Conservation (phyloP, 495 filamentous ascomycete genomes). For the Podospora pseudocomata region DNA sequence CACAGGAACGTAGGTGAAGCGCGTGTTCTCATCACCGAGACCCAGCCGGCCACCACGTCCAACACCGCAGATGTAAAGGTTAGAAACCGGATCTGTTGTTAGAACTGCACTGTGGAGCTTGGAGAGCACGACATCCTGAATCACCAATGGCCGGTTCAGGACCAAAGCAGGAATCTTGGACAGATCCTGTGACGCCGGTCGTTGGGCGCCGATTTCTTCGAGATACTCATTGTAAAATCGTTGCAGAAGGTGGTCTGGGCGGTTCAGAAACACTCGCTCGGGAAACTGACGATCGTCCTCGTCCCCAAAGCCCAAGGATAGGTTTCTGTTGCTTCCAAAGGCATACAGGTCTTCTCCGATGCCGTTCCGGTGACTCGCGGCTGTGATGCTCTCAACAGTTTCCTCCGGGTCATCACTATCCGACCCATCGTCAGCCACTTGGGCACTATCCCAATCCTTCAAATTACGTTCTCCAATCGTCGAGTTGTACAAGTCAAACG, state of each 20-base stretch:
- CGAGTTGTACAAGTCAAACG: slow-evolving; percentile 84
- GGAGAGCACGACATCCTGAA: slow-evolving; percentile 76
- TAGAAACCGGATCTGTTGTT: slow-evolving; percentile 84
- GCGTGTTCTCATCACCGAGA: slow-evolving; percentile 81
- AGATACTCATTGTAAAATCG: slow-evolving; percentile 63
- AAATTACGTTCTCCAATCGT: slow-evolving; percentile 65
- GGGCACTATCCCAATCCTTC: slow-evolving; percentile 27
- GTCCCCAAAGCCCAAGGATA: slow-evolving; percentile 86
- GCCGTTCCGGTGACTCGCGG: not conserved
- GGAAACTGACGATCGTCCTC: slow-evolving; percentile 92
- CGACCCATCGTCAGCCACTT: slow-evolving; percentile 36
- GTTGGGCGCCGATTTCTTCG: slow-evolving; percentile 31
- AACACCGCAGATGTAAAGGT: slow-evolving; percentile 90
- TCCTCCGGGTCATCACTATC: slow-evolving; percentile 38
- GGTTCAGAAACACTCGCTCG: slow-evolving; percentile 70
- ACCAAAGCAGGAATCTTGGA: slow-evolving; percentile 64
- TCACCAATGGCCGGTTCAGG: slow-evolving; percentile 62
- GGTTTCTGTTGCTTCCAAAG: slow-evolving; percentile 93
- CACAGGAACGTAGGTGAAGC: slow-evolving; percentile 78
- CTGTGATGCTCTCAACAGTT: slow-evolving; percentile 18
- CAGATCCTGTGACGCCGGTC: slow-evolving; percentile 32
- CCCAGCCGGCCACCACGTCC: slow-evolving; percentile 88
- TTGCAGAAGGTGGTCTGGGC: slow-evolving; percentile 74
- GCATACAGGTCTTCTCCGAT: slow-evolving; percentile 81
- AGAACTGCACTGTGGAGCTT: slow-evolving; percentile 90